Evolutionary conservation across 176 grass and related monocot genomes (phyloP).

Genomic region (Juncus effusus): DNA sequence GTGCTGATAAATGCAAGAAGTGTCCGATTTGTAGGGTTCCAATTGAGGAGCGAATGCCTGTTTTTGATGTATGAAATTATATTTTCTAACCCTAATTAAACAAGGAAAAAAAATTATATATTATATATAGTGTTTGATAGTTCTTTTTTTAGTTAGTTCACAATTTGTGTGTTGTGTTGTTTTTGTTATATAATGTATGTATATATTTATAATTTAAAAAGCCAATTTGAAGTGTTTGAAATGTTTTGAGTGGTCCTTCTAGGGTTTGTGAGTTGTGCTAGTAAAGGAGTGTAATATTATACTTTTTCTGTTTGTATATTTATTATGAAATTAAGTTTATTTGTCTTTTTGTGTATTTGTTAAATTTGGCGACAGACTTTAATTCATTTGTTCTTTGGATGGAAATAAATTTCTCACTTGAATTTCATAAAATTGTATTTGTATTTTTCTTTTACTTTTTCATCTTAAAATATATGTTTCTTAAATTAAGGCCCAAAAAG

Average conservation of each 20-base stretch:
- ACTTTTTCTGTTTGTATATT: no score
- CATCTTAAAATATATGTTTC: no score
- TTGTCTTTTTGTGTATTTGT: no score
- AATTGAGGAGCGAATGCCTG: conserved; percentile 85
- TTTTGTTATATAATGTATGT: conserved; percentile 24
- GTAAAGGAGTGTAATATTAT: no score
- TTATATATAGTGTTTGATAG: conserved; percentile 42
- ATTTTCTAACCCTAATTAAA: conserved; percentile 40
- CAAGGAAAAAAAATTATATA: conserved; percentile 14
- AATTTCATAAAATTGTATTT: no score
- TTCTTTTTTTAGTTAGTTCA: conserved; percentile 44
- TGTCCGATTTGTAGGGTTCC: conserved; percentile 92
- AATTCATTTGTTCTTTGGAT: no score
- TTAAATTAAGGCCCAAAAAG: no score
- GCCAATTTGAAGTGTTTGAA: conserved; percentile 12
- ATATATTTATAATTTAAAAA: conserved; percentile 36
- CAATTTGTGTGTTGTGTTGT: conserved; percentile 57
- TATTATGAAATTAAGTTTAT: no score
- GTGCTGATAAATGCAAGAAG: conserved; percentile 94
- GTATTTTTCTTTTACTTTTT: no score
- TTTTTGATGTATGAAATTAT: conserved; percentile 85
- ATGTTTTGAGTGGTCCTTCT: neutral
- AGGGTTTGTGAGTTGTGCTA: no score
- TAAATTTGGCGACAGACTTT: no score
- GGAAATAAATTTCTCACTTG: no score